Conservation (phyloP, 2,329 filamentous ascomycete genomes). For the Clonostachys byssicola region DNA sequence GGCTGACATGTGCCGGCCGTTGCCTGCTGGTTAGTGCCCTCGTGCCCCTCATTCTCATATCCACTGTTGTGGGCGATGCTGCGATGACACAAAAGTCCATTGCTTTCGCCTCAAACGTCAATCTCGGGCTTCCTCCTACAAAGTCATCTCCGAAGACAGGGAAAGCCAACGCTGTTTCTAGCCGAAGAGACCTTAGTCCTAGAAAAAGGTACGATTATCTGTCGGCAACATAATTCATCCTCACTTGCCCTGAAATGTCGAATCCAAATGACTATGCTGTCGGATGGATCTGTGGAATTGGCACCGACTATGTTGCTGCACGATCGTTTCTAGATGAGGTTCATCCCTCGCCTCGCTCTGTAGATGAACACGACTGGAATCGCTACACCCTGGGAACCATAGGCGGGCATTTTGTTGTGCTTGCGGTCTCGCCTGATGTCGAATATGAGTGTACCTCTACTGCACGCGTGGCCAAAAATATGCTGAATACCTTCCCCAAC, state of each 20-base stretch:
- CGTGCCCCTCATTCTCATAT: no score
- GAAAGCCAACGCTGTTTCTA: no score
- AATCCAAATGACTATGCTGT: constrained; percentile 11
- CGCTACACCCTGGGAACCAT: constrained; percentile 20
- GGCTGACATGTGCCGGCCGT: no score
- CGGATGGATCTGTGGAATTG: constrained; percentile 19
- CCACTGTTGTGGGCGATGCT: no score
- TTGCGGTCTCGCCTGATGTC: constrained; percentile 16
- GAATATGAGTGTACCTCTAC: constrained; percentile 20
- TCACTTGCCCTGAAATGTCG: neutral
- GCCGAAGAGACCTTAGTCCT: no score
- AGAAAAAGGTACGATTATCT: no score
- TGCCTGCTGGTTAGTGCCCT: no score
- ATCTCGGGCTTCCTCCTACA: no score
- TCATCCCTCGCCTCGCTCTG: constrained; percentile 5
- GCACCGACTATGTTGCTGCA: constrained; percentile 14
- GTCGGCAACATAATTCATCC: no score
- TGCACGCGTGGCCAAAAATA: constrained; percentile 19
- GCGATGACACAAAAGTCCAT: no score
- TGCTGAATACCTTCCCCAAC: constrained; percentile 23
- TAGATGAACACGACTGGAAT: constrained; percentile 3
- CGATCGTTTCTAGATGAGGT: constrained; percentile 15
- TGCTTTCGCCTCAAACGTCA: no score
- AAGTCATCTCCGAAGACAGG: no score
- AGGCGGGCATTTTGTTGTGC: constrained; percentile 20